Percentiles rank a stretch among this genome's conserved stretches.
Conservation (phyloP, 768 basidiomycete genomes). For the Myochromella boudieri region DNA sequence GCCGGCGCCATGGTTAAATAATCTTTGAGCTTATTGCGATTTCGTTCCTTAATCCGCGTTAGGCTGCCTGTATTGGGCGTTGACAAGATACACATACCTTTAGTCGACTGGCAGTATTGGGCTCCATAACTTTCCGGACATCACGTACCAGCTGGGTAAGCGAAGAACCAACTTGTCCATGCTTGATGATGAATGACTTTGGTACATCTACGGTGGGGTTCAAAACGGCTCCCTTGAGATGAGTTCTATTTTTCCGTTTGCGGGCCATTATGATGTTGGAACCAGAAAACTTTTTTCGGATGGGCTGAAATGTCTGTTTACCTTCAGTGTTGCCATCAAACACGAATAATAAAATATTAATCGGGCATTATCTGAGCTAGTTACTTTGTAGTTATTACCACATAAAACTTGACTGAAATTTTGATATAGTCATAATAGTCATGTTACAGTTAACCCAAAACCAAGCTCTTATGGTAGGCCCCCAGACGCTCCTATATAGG, state of each 20-base stretch:
- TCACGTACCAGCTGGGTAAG: slow-evolving; percentile 89
- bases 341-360: slow-evolving; percentile 22
- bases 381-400: too few species aligned
- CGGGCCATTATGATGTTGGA: slow-evolving; percentile 54
- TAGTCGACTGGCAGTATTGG: slow-evolving; percentile 93
- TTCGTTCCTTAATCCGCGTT: slow-evolving; percentile 78
- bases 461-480: too few species aligned
- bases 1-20: slow-evolving; percentile 90
- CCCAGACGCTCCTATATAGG: too few species aligned
- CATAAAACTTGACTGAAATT: too few species aligned
- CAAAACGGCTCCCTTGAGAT: slow-evolving; percentile 60
- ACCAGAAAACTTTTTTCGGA: slow-evolving; percentile 12
- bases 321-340: not conserved
- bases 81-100: slow-evolving; percentile 48
- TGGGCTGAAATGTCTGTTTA: slow-evolving; percentile 17
- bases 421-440: too few species aligned
- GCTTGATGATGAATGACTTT: slow-evolving; percentile 96
- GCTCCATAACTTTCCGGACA: slow-evolving; percentile 95
- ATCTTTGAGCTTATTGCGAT: slow-evolving; percentile 89
- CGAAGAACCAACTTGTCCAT: slow-evolving; percentile 88
- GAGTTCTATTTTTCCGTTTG: slow-evolving; percentile 78
- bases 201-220: slow-evolving; percentile 44
- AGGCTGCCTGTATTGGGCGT: not conserved
- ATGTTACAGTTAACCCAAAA: too few species aligned
- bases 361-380: not conserved